Percentiles rank a stretch among this genome's conserved stretches.
phyloP scores from a whole-genome alignment of 257 asterid genomes.

The Solanum lycopersicoides region DNA sequence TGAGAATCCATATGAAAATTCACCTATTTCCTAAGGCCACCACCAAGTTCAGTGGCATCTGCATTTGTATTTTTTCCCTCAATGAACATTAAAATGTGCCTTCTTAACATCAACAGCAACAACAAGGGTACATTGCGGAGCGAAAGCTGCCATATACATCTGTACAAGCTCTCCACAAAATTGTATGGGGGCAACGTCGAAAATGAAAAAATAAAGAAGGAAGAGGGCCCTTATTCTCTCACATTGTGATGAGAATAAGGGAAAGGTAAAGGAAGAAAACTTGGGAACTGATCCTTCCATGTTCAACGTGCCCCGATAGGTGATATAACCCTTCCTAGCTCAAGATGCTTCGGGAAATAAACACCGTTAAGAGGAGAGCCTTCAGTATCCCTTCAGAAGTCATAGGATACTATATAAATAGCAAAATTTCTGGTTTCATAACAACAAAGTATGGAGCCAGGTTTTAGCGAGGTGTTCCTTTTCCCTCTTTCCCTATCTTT shows the following conservation, averaged over 20 bases:
- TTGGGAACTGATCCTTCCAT: not conserved
- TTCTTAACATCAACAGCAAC: not conserved
- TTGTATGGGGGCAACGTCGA: not conserved
- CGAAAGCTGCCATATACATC: not conserved
- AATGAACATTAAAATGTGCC: not conserved
- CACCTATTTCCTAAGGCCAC: not conserved
- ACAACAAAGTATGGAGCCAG: not conserved
- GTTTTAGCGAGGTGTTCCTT: not conserved
- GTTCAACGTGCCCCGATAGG: not conserved
- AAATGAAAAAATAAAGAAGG: not conserved
- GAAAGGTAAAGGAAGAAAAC: not conserved
- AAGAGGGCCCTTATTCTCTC: not conserved
- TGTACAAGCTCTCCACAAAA: constrained; percentile 1
- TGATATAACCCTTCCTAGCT: not conserved
- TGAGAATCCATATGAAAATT: not conserved
- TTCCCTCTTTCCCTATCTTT: not conserved
- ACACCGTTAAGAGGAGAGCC: not conserved
- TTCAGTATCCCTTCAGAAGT: not conserved
- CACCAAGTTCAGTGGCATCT: not conserved
- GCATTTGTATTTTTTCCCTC: not conserved
- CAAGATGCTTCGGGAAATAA: not conserved
- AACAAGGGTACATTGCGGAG: not conserved
- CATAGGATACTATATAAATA: not conserved
- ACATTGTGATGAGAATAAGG: not conserved
- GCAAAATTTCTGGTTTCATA: not conserved